These are phyloP conservation scores for Naumovozyma dairenensis DNA, from an alignment of 805 yeast genomes.

Conservation along the genomic window DNA sequence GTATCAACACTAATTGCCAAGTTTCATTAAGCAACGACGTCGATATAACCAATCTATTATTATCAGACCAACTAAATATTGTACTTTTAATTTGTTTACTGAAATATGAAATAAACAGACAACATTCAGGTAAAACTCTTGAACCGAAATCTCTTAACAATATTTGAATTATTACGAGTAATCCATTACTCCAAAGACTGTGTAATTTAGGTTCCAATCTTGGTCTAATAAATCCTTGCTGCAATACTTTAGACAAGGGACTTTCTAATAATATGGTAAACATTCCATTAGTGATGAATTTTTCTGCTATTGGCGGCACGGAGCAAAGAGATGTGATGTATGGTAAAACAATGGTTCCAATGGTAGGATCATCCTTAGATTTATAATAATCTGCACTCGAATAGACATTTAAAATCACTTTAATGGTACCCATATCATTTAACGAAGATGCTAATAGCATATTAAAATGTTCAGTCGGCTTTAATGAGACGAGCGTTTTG, in stretches of 20 bases:
- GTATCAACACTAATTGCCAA: conserved; percentile 55
- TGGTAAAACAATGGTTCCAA: conserved; percentile 63
- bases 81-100: conserved; percentile 55
- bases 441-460: conserved; percentile 43
- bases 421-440: conserved; percentile 49
- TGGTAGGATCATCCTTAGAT: conserved; percentile 51
- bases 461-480: conserved; percentile 39
- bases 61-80: conserved; percentile 56
- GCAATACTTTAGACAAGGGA: conserved; percentile 57
- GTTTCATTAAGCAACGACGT: conserved; percentile 53
- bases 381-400: conserved; percentile 56
- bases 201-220: conserved; percentile 48
- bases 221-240: conserved; percentile 52
- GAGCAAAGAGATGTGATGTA: conserved; percentile 61
- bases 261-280: conserved; percentile 63
- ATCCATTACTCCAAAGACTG: conserved; percentile 77
- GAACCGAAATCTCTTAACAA: conserved; percentile 56
- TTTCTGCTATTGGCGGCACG: conserved; percentile 54
- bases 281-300: conserved; percentile 53
- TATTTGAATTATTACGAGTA: conserved; percentile 56
- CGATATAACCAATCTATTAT: conserved; percentile 30
- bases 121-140: conserved; percentile 52
- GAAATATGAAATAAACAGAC: conserved; percentile 54
- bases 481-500: conserved; percentile 43
- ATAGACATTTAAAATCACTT: conserved; percentile 53